phyloP scores from a whole-genome alignment of 208 protist species.

The Cochliopodium minus region DNA sequence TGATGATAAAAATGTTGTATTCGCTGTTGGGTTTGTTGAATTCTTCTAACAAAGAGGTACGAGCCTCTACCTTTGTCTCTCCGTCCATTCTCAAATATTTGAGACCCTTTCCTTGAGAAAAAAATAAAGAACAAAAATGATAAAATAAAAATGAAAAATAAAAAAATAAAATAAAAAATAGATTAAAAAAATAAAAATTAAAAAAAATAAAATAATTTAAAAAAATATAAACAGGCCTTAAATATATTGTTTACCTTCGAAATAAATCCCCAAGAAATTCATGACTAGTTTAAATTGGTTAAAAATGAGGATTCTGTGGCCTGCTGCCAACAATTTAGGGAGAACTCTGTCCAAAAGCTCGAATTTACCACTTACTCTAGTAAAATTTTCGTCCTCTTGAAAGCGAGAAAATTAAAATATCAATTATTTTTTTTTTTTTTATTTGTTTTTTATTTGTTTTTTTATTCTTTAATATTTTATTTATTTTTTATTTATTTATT shows the following conservation, averaged over 20 bases:
- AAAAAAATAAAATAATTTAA: too few relatives aligned
- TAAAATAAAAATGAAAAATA: too few relatives aligned
- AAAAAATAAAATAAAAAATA: too few relatives aligned
- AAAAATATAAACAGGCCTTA: too few relatives aligned
- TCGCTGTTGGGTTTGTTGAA: conserved; percentile 72
- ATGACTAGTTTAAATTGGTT: conserved; percentile 19
- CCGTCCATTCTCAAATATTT: conserved; percentile 19
- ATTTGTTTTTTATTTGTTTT: too few relatives aligned
- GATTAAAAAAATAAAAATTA: too few relatives aligned
- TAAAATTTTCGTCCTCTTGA: too few relatives aligned
- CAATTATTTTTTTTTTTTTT: too few relatives aligned
- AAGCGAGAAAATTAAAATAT: too few relatives aligned
- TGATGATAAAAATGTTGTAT: conserved; percentile 88
- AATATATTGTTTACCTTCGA: not conserved
- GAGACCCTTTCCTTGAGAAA: not conserved
- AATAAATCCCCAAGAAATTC: conserved; percentile 16
- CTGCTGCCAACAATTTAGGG: not conserved
- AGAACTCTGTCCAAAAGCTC: conserved; percentile 38
- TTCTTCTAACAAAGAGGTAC: conserved; percentile 72
- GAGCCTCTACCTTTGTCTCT: conserved; percentile 52
- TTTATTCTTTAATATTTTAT: too few relatives aligned
- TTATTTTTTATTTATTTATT: too few relatives aligned
- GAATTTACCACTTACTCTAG: conserved; percentile 35
- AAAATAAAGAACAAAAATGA: too few relatives aligned
- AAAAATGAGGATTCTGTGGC: conserved; percentile 17